These are phyloP conservation scores for Rhodosorus marinus DNA, from an alignment of 23 red algal genomes.

Conservation along the genomic window DNA sequence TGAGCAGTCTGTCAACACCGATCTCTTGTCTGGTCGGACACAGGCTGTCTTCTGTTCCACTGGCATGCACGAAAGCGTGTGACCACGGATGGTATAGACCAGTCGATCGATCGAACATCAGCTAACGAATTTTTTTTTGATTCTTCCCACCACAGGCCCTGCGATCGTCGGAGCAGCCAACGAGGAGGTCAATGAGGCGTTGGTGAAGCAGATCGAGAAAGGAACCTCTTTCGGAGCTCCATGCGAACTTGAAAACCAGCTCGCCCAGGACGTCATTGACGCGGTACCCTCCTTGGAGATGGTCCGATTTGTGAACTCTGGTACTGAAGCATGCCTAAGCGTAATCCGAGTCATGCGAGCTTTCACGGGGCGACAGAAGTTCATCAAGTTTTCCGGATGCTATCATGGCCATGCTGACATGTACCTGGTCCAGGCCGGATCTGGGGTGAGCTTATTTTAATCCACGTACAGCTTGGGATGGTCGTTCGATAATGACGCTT, in stretches of 20 bases:
- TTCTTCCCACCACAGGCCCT: no score
- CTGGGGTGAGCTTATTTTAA: conserved; percentile 24
- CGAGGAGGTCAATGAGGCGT: conserved; percentile 75
- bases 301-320: conserved; percentile 95
- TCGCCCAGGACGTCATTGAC: conserved; percentile 86
- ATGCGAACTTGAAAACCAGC: conserved; percentile 66
- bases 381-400: conserved; percentile 94
- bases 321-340: conserved; percentile 95
- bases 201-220: conserved; percentile 49
- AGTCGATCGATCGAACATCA: no score
- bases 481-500: background rate
- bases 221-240: conserved; percentile 94
- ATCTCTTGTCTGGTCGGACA: no score
- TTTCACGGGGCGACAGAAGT: conserved; percentile 75
- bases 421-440: conserved; percentile 87
- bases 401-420: conserved; percentile 97
- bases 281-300: conserved; percentile 89
- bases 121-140: no score
- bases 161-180: conserved; percentile 87
- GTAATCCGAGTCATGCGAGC: conserved; percentile 91
- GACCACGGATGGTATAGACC: no score
- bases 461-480: background rate
- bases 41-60: no score
- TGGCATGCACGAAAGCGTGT: no score
- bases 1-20: no score